Conservation (phyloP, 208 protist species). For the Leishmania guyanensis region DNA sequence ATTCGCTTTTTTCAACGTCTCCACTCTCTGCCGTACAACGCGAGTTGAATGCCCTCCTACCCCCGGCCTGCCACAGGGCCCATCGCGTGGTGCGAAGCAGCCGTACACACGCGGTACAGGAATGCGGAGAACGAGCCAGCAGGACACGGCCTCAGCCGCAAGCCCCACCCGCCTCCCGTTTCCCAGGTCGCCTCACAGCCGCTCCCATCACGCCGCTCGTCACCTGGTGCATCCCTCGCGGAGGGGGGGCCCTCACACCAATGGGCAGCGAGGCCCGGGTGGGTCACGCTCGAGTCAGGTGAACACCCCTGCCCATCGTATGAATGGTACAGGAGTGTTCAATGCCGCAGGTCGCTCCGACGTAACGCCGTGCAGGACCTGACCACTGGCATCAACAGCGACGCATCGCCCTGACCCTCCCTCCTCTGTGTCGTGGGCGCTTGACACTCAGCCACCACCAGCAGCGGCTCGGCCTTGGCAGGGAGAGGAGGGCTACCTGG, state of each 20-base stretch:
- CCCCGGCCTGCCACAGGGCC: background rate
- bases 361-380: background rate
- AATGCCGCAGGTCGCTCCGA: background rate
- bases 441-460: background rate
- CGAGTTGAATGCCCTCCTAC: background rate
- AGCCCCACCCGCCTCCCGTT: background rate
- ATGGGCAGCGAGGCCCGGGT: background rate
- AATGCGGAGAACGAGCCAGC: background rate
- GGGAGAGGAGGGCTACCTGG: background rate
- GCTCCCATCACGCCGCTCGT: background rate
- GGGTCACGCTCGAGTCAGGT: background rate
- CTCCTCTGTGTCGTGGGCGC: background rate
- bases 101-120: background rate
- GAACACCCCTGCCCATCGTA: background rate
- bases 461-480: background rate
- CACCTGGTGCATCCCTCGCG: background rate
- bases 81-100: background rate
- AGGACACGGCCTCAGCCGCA: too few relatives aligned
- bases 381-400: background rate
- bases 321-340: background rate
- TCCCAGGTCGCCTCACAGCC: background rate
- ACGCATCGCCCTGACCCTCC: background rate
- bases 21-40: background rate
- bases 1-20: background rate
- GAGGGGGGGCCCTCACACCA: background rate